phyloP scores from a whole-genome alignment of 2,329 filamentous ascomycete genomes.

The Neofusicoccum kwambonambiense region DNA sequence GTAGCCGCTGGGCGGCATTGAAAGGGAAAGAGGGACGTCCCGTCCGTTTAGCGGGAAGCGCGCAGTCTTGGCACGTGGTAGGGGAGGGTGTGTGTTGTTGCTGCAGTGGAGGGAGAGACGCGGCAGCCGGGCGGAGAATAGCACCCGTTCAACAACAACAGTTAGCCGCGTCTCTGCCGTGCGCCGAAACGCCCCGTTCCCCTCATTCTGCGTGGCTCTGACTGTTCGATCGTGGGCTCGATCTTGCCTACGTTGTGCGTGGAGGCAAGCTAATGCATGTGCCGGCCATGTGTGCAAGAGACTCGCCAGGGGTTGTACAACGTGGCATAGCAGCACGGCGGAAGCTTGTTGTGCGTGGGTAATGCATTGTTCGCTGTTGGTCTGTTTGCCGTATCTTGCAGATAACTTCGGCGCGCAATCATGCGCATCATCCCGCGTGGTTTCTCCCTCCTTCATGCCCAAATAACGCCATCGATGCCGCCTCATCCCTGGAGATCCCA shows the following conservation, averaged over 20 bases:
- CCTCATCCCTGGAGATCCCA: constrained; percentile 2
- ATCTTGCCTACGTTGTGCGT: not conserved
- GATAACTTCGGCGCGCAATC: not conserved
- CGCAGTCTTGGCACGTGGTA: not conserved
- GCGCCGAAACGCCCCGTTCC: not conserved
- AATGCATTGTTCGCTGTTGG: constrained; percentile 9
- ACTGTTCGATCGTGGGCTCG: not conserved
- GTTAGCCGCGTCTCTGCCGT: constrained; percentile 1
- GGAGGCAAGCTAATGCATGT: constrained; percentile 6
- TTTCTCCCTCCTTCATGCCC: constrained; percentile 4
- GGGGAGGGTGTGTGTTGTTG: not conserved
- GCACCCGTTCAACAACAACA: not conserved
- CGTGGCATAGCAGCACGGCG: constrained; percentile 12
- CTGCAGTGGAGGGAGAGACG: not conserved
- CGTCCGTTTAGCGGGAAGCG: constrained; percentile 1
- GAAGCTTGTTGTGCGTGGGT: constrained; percentile 8
- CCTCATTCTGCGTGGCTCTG: not conserved
- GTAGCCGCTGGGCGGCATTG: constrained; percentile 1
- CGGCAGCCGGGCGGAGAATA: not conserved
- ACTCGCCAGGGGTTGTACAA: constrained; percentile 3
- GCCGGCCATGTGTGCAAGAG: not conserved
- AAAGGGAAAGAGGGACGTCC: not conserved
- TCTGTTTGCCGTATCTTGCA: constrained; percentile 10
- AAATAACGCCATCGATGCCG: constrained; percentile 12
- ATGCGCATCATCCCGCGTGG: constrained; percentile 13